Percentiles rank a stretch among this genome's conserved stretches.
Conservation (phyloP, 202 grass and related monocot species). For the Dendrocalamus latiflorus region DNA sequence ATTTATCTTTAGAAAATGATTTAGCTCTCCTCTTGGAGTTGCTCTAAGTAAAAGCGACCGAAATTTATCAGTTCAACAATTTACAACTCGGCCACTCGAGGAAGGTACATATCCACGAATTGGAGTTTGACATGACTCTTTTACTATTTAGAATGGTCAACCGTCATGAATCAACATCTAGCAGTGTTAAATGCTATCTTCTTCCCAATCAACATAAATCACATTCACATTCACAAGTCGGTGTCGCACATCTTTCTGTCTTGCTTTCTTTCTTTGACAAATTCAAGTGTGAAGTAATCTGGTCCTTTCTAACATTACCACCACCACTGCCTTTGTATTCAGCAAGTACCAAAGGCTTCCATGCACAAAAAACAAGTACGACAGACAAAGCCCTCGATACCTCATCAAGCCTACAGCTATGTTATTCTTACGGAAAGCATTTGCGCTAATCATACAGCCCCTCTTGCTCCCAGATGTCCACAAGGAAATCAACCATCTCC, state of each 20-base stretch:
- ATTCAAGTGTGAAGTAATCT: not conserved
- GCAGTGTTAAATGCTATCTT: constrained; percentile 1
- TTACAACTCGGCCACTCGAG: not conserved
- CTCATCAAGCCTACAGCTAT: no score
- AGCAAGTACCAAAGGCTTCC: no score
- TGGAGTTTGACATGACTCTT: no score
- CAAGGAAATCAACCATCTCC: constrained; percentile 89
- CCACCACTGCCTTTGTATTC: no score
- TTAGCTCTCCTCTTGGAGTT: no score
- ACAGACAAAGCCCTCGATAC: no score
- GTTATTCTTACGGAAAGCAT: no score
- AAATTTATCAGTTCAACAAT: not conserved
- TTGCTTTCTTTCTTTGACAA: constrained; percentile 21
- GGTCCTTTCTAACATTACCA: no score
- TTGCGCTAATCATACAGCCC: constrained; percentile 13
- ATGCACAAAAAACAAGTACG: no score
- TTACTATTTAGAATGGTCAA: not conserved
- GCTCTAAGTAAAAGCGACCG: no score
- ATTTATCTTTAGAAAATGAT: no score
- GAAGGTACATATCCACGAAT: not conserved
- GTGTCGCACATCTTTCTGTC: not conserved
- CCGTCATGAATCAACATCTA: constrained; percentile 3
- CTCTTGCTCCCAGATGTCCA: constrained; percentile 81
- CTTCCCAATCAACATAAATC: constrained; percentile 22
- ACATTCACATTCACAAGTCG: constrained; percentile 7